These are phyloP conservation scores for Prunus salicina DNA, from an alignment of 306 rosid species.

Conservation along the genomic window DNA sequence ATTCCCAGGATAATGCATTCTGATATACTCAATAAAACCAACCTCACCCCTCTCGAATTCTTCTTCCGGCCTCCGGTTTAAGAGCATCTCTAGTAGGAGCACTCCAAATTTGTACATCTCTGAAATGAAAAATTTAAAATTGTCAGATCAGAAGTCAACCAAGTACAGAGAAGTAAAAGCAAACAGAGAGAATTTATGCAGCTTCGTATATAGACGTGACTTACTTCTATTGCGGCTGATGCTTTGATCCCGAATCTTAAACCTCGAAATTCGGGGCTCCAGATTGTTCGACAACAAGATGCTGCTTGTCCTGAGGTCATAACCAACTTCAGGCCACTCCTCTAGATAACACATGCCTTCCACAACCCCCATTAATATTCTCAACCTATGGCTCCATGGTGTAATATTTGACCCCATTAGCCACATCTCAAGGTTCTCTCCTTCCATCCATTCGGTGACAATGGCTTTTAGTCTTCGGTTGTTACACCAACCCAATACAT, in stretches of 20 bases:
- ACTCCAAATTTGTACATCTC: constrained; percentile 56
- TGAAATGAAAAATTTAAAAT: constrained; percentile 6
- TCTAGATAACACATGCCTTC: constrained; percentile 55
- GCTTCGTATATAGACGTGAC: constrained; percentile 4
- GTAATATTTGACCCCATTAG: constrained; percentile 34
- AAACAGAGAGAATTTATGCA: background rate
- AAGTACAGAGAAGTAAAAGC: background rate
- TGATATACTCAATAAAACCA: constrained; percentile 37
- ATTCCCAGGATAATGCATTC: constrained; percentile 39
- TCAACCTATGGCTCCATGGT: constrained; percentile 57
- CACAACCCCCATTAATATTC: constrained; percentile 49
- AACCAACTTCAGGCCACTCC: constrained; percentile 65
- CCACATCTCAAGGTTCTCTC: constrained; percentile 50
- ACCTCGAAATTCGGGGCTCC: constrained; percentile 63
- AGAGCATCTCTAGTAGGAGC: constrained; percentile 48
- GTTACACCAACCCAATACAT: constrained; percentile 61
- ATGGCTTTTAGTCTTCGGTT: constrained; percentile 49
- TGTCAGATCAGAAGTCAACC: background rate
- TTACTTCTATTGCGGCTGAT: constrained; percentile 36
- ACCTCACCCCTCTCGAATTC: constrained; percentile 38
- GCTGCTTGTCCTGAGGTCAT: constrained; percentile 55
- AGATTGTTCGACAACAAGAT: constrained; percentile 40
- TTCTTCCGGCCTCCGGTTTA: constrained; percentile 29
- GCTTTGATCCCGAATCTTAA: constrained; percentile 45
- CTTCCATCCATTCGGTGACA: constrained; percentile 49